These are phyloP conservation scores for Scheffersomyces insectosa DNA, from an alignment of 1,139 yeast genomes.

Conservation along the genomic window DNA sequence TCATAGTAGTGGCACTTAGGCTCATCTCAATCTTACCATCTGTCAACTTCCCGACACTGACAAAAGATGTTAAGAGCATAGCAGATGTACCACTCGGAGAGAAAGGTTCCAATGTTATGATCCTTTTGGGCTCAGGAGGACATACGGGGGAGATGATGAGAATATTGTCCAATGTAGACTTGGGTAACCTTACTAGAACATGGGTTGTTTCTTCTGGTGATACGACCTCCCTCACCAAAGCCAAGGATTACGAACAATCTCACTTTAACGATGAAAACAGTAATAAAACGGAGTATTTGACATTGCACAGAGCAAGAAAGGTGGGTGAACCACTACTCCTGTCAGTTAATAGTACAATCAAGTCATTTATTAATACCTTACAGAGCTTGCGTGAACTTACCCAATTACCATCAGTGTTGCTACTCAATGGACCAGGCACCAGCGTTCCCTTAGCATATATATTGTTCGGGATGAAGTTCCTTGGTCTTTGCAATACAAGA, in stretches of 20 bases:
- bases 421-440: conserved; percentile 95
- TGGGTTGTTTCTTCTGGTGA: conserved; percentile 62
- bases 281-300: conserved; percentile 21
- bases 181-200: conserved; percentile 31
- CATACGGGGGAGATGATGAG: conserved; percentile 95
- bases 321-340: conserved; percentile 65
- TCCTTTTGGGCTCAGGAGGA: conserved; percentile 81
- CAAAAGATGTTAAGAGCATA: not conserved
- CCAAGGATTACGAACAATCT: conserved; percentile 41
- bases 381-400: conserved; percentile 17
- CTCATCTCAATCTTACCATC: conserved; percentile 33
- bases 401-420: conserved; percentile 50
- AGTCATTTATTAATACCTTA: conserved; percentile 36
- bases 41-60: conserved; percentile 5
- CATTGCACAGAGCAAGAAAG: conserved; percentile 71
- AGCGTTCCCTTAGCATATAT: conserved; percentile 75
- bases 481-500: conserved; percentile 54
- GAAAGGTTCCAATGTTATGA: conserved; percentile 40
- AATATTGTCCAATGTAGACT: conserved; percentile 43
- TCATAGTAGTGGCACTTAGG: conserved; percentile 24
- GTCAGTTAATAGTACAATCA: conserved; percentile 54
- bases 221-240: conserved; percentile 51
- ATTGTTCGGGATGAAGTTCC: conserved; percentile 51
- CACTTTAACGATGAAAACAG: too few species aligned
- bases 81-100: conserved; percentile 8